Base-by-base conservation (phyloP, 257 asterid genomes). In the Nicotiana undulata region DNA sequence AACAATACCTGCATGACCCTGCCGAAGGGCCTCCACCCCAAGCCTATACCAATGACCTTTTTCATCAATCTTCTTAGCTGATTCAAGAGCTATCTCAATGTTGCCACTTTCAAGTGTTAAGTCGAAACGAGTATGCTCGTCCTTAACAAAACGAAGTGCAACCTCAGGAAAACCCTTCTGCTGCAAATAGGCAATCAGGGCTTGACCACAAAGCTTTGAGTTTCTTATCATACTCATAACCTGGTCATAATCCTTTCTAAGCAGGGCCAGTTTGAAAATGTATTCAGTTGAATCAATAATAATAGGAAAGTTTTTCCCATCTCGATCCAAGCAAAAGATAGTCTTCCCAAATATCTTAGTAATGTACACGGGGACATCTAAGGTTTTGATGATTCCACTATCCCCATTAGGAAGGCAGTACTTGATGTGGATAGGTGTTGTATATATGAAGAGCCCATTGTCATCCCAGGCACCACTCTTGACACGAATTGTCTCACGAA, bases 381-480 rank as follows among this genome's bases (percentile, higher is more conserved):
- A 83, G 26, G 99, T 96, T 88, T 93, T 96, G 80, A 96, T 92
- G 77, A 96, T 96, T 66, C 98, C 99, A 87, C 93, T 94, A 72
- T 93, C 99, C 55, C 99, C 99, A 80, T 93, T 95, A 40, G 97
- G 99, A 81, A 95, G 93, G 91, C 99, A 96, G 76, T 96, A 94
- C 90, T 96, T 96, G 81, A 96, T 92, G 84, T 96, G 98, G 0
- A 97, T 96, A 80, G 94, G 86, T 16, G 99, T 96, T 3, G 99
- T 94, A 77, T 96, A 94, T 58, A 96, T 90, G 77, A 96, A 96
- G 63, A 94, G 97, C 61, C 99, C 99, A 75, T 94, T 94, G 78
- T 96, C 99, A 80, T 96, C 98, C 99, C 99, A 96, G 6, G 95
- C 98, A 84, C 99, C 99, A 81, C 98, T 96, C 88, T 96, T 96